Evolutionary conservation across 805 yeast genomes (phyloP).

Genomic region (Ogataea salicorniae): DNA sequence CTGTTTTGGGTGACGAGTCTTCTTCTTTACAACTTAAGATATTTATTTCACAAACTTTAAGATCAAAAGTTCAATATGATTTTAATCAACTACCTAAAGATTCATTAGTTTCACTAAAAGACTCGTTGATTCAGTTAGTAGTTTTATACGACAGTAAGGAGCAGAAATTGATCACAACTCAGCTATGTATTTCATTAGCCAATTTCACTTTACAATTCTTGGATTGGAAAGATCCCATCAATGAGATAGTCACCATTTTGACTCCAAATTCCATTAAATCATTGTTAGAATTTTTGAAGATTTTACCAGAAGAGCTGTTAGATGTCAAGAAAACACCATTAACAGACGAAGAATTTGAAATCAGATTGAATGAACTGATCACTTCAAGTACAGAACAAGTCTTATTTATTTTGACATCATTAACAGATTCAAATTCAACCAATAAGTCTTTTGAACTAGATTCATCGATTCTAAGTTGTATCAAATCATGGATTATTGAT

Average conservation of each 20-base stretch:
- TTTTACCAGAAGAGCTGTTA: conserved; percentile 86
- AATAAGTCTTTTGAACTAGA: conserved; percentile 30
- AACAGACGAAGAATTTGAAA: conserved; percentile 72
- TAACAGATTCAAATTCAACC: conserved; percentile 29
- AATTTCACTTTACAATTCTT: conserved; percentile 75
- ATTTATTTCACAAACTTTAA: conserved; percentile 87
- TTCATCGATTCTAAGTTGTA: conserved; percentile 59
- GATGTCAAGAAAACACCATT: conserved; percentile 74
- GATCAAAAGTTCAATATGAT: conserved; percentile 83
- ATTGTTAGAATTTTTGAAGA: conserved; percentile 73
- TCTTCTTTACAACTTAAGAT: conserved; percentile 53
- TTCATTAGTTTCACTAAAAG: conserved; percentile 57
- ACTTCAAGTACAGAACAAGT: conserved; percentile 64
- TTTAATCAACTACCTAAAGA: conserved; percentile 66
- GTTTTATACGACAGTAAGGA: conserved; percentile 38
- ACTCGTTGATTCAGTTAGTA: conserved; percentile 57
- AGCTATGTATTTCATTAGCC: conserved; percentile 75
- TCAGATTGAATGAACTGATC: conserved; percentile 59
- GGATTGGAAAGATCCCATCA: conserved; percentile 66
- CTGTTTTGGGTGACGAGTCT: conserved; percentile 37
- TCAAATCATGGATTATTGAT: conserved; percentile 89
- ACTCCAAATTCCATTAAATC: conserved; percentile 39
- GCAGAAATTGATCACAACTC: conserved; percentile 66
- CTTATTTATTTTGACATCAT: conserved; percentile 52
- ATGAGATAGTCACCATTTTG: conserved; percentile 54